Evolutionary conservation across 2,329 filamentous ascomycete genomes (phyloP).

Genomic region (Exserohilum turcica): DNA sequence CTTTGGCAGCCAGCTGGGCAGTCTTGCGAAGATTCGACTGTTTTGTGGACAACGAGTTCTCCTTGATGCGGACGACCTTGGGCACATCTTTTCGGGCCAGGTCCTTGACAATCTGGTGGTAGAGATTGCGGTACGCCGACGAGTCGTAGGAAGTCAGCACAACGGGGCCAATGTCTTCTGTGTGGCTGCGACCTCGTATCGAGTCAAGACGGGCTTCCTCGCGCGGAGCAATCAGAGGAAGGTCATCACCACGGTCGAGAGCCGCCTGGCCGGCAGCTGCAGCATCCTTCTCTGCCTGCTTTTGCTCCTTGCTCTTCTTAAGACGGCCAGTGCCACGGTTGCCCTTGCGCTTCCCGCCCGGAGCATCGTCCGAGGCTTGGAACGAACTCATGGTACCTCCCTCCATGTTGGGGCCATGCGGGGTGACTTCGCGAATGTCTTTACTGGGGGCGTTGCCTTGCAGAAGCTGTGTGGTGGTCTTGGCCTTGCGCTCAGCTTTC

Average conservation of each 20-base stretch:
- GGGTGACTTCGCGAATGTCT: constrained; percentile 73
- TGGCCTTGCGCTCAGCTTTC: constrained; percentile 88
- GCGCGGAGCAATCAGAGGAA: constrained; percentile 65
- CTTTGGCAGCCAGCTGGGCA: constrained; percentile 92
- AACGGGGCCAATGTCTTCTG: constrained; percentile 54
- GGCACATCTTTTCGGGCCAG: constrained; percentile 91
- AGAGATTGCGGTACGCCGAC: constrained; percentile 94
- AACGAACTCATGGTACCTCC: constrained; percentile 87
- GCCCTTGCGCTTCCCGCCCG: constrained; percentile 59
- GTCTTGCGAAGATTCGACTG: constrained; percentile 98
- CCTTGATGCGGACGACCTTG: constrained; percentile 88
- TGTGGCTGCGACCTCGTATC: constrained; percentile 51
- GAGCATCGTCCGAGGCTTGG: constrained; percentile 64
- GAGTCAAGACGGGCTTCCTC: constrained; percentile 60
- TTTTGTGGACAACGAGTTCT: constrained; percentile 82
- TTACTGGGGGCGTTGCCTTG: constrained; percentile 78
- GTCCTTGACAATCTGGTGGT: constrained; percentile 96
- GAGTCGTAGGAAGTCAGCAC: constrained; percentile 69
- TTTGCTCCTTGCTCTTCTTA: constrained; percentile 84
- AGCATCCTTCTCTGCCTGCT: constrained; percentile 71
- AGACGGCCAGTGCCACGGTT: constrained; percentile 64
- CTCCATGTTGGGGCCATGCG: constrained; percentile 79
- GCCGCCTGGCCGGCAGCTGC: constrained; percentile 88
- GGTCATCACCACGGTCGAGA: constrained; percentile 76
- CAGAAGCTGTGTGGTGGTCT: constrained; percentile 84